These are phyloP conservation scores for Vicia faba DNA, from an alignment of 306 rosid genomes.

Conservation along the genomic window DNA sequence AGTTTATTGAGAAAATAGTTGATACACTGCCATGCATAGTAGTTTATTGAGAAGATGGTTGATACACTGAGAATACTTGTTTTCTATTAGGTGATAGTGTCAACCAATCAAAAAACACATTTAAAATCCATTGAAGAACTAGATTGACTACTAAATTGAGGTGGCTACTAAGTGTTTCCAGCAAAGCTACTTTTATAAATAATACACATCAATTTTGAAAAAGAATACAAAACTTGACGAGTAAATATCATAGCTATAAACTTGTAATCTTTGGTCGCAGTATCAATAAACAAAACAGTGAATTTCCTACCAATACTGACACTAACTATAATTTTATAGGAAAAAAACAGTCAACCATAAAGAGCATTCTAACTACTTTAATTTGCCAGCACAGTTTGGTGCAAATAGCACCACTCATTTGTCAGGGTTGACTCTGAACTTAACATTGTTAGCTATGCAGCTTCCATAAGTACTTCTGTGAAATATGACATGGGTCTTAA, in stretches of 20 bases:
- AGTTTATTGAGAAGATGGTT: too few relatives aligned
- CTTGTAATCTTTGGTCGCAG: conserved; percentile 1
- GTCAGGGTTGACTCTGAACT: conserved; percentile 23
- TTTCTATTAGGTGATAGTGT: too few relatives aligned
- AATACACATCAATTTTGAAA: conserved; percentile 15
- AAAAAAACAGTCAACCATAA: conserved; percentile 12
- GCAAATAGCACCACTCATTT: not conserved
- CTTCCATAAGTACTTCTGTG: conserved; percentile 28
- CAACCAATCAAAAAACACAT: too few relatives aligned
- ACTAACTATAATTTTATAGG: conserved; percentile 23
- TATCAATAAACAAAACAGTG: not conserved
- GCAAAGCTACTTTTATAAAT: not conserved
- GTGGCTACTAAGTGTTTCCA: too few relatives aligned
- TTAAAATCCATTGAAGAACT: too few relatives aligned
- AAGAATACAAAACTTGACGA: conserved; percentile 33
- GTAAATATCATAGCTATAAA: conserved; percentile 11
- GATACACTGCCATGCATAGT: too few relatives aligned
- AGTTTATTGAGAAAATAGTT: too few relatives aligned
- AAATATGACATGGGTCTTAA: conserved; percentile 40
- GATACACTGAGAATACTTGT: too few relatives aligned
- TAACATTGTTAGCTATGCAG: conserved; percentile 25
- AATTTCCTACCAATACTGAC: conserved; percentile 15
- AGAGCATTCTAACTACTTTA: conserved; percentile 3
- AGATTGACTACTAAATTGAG: too few relatives aligned
- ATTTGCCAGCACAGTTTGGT: too few relatives aligned